A percentile compares a stretch with the other conserved stretches of the same genome.
Evolutionary conservation across 352 stramenopile species (phyloP).

Genomic region (Globisporangium uncinulatum): DNA sequence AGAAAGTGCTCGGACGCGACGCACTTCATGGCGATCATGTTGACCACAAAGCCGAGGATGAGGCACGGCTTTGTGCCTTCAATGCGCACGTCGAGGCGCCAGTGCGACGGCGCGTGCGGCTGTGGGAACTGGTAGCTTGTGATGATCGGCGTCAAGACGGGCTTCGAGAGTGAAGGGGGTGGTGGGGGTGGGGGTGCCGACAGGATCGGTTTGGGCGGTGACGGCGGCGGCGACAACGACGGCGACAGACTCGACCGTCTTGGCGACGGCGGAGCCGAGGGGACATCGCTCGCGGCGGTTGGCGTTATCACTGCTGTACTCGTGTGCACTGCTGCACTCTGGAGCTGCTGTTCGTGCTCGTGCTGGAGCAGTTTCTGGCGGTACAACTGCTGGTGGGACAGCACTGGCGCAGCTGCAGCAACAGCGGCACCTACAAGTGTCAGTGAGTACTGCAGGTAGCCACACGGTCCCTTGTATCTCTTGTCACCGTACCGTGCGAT

Average conservation of each 20-base stretch:
- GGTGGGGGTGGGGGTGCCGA: background rate
- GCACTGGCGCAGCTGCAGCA: constrained; percentile 19
- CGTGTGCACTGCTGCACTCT: background rate
- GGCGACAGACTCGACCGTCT: too few species aligned
- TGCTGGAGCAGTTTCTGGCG: constrained; percentile 57
- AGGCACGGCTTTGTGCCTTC: constrained; percentile 68
- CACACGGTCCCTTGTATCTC: background rate
- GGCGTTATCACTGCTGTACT: constrained; percentile 11
- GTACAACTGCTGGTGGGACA: constrained; percentile 77
- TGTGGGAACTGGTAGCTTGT: constrained; percentile 5
- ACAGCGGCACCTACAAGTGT: background rate
- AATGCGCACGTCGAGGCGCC: constrained; percentile 46
- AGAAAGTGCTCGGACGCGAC: constrained; percentile 62
- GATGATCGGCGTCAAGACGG: constrained; percentile 19
- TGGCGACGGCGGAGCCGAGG: too few species aligned
- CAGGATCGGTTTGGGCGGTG: background rate
- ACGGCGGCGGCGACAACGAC: background rate
- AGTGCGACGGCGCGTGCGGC: constrained; percentile 19
- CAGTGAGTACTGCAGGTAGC: background rate
- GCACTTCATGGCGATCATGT: constrained; percentile 65
- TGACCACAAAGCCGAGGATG: constrained; percentile 73
- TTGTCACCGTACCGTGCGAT: constrained; percentile 6
- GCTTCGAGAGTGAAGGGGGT: constrained; percentile 12
- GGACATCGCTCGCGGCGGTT: background rate
- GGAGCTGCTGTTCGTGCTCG: background rate